Conservation (phyloP, 2,329 filamentous ascomycete species). For the Ophiocordyceps robertsii region DNA sequence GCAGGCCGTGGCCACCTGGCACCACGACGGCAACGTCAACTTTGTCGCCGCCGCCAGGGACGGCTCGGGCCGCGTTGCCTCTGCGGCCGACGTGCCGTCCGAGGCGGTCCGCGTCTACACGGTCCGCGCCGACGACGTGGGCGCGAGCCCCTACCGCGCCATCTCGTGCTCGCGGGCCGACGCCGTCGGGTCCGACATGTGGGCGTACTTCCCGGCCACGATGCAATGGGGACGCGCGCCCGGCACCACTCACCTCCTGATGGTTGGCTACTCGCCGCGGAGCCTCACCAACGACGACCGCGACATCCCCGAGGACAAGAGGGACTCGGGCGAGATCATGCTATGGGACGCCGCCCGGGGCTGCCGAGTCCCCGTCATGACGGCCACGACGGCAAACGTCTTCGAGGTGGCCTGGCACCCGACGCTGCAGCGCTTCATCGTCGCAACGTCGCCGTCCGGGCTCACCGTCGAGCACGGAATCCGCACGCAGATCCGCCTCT, state of each 20-base stretch:
- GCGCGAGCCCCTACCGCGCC: slow-evolving; percentile 19
- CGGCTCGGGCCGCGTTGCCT: slow-evolving; percentile 36
- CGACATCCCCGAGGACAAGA: slow-evolving; percentile 44
- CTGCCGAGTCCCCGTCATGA: slow-evolving; percentile 31
- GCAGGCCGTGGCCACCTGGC: slow-evolving; percentile 32
- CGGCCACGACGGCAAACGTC: slow-evolving; percentile 42
- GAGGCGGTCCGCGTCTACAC: slow-evolving; percentile 45
- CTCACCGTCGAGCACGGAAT: slow-evolving; percentile 28
- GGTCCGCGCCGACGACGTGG: slow-evolving; percentile 22
- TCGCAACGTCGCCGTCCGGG: slow-evolving; percentile 40
- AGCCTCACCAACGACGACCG: slow-evolving; percentile 36
- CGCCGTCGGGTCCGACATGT: slow-evolving; percentile 27
- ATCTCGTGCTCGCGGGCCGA: slow-evolving; percentile 28
- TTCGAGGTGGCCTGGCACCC: slow-evolving; percentile 56
- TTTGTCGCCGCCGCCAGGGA: slow-evolving; percentile 44
- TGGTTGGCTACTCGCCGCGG: slow-evolving; percentile 51
- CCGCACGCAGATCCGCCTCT: slow-evolving; percentile 45
- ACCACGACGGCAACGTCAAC: slow-evolving; percentile 45
- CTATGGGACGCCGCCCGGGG: slow-evolving; percentile 39
- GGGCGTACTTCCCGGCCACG: slow-evolving; percentile 50
- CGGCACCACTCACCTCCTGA: slow-evolving; percentile 34
- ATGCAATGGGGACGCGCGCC: slow-evolving; percentile 44
- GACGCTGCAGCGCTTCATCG: slow-evolving; percentile 35
- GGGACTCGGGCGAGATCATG: slow-evolving; percentile 44
- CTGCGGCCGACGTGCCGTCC: slow-evolving; percentile 40